Conservation (phyloP, 2,329 filamentous ascomycete genomes). For the Tolypocladium ovalisporum region DNA sequence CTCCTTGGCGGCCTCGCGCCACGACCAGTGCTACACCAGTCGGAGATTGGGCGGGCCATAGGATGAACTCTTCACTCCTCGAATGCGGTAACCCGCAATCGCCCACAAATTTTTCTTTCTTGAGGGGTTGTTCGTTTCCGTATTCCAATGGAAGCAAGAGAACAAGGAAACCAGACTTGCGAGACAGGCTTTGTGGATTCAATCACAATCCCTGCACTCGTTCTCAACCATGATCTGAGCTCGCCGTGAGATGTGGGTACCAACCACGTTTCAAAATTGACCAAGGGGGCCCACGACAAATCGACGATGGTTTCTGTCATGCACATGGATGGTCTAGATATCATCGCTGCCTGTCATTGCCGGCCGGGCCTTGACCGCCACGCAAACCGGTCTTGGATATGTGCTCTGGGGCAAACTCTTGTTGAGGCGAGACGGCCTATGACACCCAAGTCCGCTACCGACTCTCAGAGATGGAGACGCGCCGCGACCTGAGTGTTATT, state of each 20-base stretch:
- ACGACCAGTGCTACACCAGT: conserved; percentile 32
- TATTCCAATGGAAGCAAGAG: too few relatives aligned
- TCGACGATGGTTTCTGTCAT: background rate
- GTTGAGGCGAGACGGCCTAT: background rate
- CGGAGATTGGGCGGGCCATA: conserved; percentile 42
- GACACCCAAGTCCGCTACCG: background rate
- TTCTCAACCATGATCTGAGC: background rate
- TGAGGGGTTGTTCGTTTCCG: background rate
- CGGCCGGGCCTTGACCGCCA: background rate
- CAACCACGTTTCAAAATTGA: background rate
- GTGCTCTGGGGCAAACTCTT: background rate
- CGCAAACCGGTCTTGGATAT: background rate
- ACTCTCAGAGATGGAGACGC: background rate
- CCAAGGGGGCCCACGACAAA: background rate
- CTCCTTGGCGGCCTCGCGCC: conserved; percentile 36
- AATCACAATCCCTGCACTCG: background rate
- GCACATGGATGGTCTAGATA: background rate
- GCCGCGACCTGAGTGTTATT: background rate
- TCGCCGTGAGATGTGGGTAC: background rate
- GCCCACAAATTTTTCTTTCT: background rate
- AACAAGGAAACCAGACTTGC: background rate
- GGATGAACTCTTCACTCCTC: conserved; percentile 26
- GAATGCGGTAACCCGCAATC: background rate
- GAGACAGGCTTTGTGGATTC: background rate
- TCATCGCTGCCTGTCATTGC: background rate